Evolutionary conservation across 139 green algal genomes (phyloP).

Genomic region (Gonium pectorale): DNA sequence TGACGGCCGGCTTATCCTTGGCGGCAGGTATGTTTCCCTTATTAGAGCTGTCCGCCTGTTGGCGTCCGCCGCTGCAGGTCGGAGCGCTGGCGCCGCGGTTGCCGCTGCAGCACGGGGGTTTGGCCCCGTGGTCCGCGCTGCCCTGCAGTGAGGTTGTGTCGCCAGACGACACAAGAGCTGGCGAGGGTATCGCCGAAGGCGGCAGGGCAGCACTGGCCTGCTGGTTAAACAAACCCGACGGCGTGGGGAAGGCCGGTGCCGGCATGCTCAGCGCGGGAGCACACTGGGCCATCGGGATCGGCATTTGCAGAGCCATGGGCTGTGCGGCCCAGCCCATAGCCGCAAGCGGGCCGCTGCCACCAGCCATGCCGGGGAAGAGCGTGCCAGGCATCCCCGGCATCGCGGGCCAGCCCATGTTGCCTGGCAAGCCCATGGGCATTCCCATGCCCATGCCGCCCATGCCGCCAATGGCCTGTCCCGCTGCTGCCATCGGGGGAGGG

Average conservation of each 20-base stretch:
- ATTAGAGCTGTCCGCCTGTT: conserved; percentile 44
- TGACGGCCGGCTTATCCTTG: too few species aligned
- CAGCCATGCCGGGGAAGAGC: background rate
- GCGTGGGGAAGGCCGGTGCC: background rate
- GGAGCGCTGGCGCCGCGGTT: background rate
- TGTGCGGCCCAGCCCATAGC: conserved; percentile 30
- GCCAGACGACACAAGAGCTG: conserved; percentile 1
- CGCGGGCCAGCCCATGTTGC: background rate
- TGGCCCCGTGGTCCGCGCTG: conserved; percentile 37
- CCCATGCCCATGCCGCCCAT: background rate
- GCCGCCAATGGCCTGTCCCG: too few species aligned
- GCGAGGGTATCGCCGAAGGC: conserved; percentile 24
- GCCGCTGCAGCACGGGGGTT: conserved; percentile 30
- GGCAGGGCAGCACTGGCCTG: conserved; percentile 27
- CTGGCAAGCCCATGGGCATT: too few species aligned
- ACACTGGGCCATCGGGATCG: too few species aligned
- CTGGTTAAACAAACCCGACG: conserved; percentile 34
- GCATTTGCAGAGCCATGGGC: conserved; percentile 29
- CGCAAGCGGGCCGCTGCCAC: background rate
- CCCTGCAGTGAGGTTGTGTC: conserved; percentile 39
- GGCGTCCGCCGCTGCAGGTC: conserved; percentile 35
- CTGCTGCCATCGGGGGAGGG: too few species aligned
- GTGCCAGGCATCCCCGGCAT: background rate
- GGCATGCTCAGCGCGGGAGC: too few species aligned
- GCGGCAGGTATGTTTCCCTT: background rate